A percentile compares a stretch with the other conserved stretches of the same genome.
Conservation (phyloP, 805 yeast genomes). For the Candida jianshihensis region DNA sequence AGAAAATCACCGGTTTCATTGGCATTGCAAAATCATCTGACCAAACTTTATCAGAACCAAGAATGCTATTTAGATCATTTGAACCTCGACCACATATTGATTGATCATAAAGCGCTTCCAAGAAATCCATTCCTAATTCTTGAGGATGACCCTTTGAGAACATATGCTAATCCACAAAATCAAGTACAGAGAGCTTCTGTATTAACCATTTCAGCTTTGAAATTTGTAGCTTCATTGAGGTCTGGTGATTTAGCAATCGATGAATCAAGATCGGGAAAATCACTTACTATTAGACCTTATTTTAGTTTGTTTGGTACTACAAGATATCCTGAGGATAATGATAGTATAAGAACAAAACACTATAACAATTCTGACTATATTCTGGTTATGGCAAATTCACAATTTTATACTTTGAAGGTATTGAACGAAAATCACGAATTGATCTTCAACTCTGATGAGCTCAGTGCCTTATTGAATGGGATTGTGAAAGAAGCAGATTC, state of each 20-base stretch:
- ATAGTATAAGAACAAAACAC: slow-evolving; percentile 71
- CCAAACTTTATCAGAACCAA: slow-evolving; percentile 35
- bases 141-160: slow-evolving; percentile 66
- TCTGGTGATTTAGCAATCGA: slow-evolving; percentile 51
- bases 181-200: slow-evolving; percentile 67
- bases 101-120: slow-evolving; percentile 47
- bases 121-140: slow-evolving; percentile 70
- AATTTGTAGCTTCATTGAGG: slow-evolving; percentile 57
- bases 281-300: slow-evolving; percentile 65
- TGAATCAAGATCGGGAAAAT: slow-evolving; percentile 41
- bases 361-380: slow-evolving; percentile 64
- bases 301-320: slow-evolving; percentile 64
- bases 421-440: slow-evolving; percentile 61
- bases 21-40: slow-evolving; percentile 47
- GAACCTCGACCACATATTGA: slow-evolving; percentile 29
- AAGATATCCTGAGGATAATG: slow-evolving; percentile 36
- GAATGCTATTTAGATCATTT: slow-evolving; percentile 49
- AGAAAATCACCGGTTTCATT: slow-evolving; percentile 33
- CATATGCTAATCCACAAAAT: slow-evolving; percentile 44
- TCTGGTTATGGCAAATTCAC: slow-evolving; percentile 70
- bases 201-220: slow-evolving; percentile 55
- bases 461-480: slow-evolving; percentile 56
- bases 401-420: slow-evolving; percentile 83
- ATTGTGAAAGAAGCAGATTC: slow-evolving; percentile 63
- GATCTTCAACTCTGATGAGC: slow-evolving; percentile 57